A percentile compares a stretch with the other conserved stretches of the same genome.
Evolutionary conservation across 2,329 filamentous ascomycete species (phyloP).

Genomic region (Fusarium sp.): DNA sequence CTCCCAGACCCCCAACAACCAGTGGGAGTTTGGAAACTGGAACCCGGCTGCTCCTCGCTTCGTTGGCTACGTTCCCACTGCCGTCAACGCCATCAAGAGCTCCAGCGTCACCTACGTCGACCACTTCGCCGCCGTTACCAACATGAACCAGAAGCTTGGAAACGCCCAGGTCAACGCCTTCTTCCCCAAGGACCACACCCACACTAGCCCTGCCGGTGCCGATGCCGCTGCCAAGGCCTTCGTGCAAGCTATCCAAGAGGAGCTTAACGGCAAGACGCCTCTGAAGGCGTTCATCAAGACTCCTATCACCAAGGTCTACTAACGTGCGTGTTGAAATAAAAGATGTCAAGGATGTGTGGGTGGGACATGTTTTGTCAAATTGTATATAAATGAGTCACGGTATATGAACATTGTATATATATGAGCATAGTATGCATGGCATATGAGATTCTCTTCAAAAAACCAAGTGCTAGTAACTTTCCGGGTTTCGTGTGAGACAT

Average conservation of each 20-base stretch:
- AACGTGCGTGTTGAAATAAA: background rate
- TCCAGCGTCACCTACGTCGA: constrained; percentile 64
- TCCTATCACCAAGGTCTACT: constrained; percentile 39
- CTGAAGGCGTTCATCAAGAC: constrained; percentile 42
- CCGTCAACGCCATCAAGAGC: constrained; percentile 49
- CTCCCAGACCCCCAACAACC: constrained; percentile 65
- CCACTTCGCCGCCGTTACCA: constrained; percentile 66
- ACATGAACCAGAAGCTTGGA: constrained; percentile 61
- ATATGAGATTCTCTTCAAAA: too few relatives aligned
- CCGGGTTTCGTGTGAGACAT: too few relatives aligned
- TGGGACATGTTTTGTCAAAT: background rate
- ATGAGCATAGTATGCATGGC: too few relatives aligned
- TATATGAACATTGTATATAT: background rate
- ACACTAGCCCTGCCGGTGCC: constrained; percentile 66
- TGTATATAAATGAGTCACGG: background rate
- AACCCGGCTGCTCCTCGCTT: constrained; percentile 61
- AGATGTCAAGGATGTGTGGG: background rate
- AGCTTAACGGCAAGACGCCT: constrained; percentile 45
- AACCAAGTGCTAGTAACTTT: too few relatives aligned
- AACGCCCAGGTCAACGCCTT: constrained; percentile 58
- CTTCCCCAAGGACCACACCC: constrained; percentile 70
- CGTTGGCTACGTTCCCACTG: constrained; percentile 61
- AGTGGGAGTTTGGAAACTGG: constrained; percentile 65
- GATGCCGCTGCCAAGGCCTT: constrained; percentile 65
- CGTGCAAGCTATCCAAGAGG: constrained; percentile 47